A percentile compares a stretch with the other conserved stretches of the same genome.
Conservation (phyloP, 768 basidiomycete genomes). For the Amanita exitialis region DNA sequence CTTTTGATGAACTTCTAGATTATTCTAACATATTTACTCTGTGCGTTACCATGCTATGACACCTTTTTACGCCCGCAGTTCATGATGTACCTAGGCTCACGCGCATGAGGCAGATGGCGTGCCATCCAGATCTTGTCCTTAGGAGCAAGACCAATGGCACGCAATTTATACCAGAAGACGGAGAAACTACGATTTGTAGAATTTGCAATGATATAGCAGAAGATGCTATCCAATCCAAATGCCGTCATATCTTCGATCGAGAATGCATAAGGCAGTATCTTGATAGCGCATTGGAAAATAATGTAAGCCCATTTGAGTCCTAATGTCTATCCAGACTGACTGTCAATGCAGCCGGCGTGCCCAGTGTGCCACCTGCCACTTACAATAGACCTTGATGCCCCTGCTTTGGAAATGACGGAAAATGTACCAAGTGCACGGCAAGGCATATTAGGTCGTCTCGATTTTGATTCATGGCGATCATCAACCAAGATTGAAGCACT, state of each 20-base stretch:
- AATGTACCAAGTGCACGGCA: constrained; percentile 47
- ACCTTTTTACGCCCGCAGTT: neutral
- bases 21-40: constrained; percentile 87
- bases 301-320: constrained; percentile 28
- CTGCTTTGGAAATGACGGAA: constrained; percentile 78
- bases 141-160: constrained; percentile 72
- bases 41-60: constrained; percentile 25
- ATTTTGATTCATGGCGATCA: constrained; percentile 85
- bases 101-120: constrained; percentile 93
- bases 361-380: constrained; percentile 90
- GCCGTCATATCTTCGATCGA: constrained; percentile 90
- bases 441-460: constrained; percentile 86
- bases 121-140: constrained; percentile 90
- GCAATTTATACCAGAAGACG: constrained; percentile 46
- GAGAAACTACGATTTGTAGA: constrained; percentile 81
- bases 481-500: constrained; percentile 98
- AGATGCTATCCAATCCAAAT: constrained; percentile 91
- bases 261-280: constrained; percentile 95
- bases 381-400: constrained; percentile 93
- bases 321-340: neutral
- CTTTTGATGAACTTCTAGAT: constrained; percentile 31
- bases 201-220: constrained; percentile 97
- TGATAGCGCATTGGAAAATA: constrained; percentile 56
- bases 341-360: constrained; percentile 61
- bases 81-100: constrained; percentile 51